Evolutionary conservation across 163 green algal species (phyloP).

Genomic region (Coccomyxa subellipsoidea): DNA sequence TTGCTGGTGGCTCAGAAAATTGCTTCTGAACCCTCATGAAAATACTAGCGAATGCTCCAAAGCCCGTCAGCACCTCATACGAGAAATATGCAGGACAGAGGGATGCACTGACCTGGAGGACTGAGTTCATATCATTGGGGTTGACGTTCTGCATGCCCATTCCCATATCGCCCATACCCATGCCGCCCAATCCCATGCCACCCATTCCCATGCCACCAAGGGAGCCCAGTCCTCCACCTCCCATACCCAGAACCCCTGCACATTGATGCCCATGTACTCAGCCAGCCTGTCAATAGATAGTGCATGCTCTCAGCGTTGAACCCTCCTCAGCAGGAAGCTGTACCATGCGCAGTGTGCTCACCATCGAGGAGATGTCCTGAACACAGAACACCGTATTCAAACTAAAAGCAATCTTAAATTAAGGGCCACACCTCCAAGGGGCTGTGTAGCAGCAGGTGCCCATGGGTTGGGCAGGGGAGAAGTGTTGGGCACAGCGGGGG

Average conservation of each 20-base stretch:
- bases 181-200: background rate
- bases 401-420: too few relatives aligned
- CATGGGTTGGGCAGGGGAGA: constrained; percentile 96
- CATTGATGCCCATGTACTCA: background rate
- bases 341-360: too few relatives aligned
- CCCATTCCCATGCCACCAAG: background rate
- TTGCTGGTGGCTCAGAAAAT: too few relatives aligned
- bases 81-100: background rate
- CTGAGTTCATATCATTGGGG: background rate
- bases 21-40: too few relatives aligned
- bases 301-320: too few relatives aligned
- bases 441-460: constrained; percentile 38
- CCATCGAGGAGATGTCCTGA: background rate
- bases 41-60: too few relatives aligned
- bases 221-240: too few relatives aligned
- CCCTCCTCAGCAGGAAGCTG: background rate
- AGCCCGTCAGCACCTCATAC: too few relatives aligned
- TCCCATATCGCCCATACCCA: background rate
- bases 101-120: background rate
- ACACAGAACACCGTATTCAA: background rate
- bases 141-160: background rate
- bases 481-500: constrained; percentile 61
- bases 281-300: too few relatives aligned
- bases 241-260: background rate
- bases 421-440: background rate